These are phyloP conservation scores for Hyaloscypha finlandica DNA, from an alignment of 495 filamentous ascomycete species.

Conservation along the genomic window DNA sequence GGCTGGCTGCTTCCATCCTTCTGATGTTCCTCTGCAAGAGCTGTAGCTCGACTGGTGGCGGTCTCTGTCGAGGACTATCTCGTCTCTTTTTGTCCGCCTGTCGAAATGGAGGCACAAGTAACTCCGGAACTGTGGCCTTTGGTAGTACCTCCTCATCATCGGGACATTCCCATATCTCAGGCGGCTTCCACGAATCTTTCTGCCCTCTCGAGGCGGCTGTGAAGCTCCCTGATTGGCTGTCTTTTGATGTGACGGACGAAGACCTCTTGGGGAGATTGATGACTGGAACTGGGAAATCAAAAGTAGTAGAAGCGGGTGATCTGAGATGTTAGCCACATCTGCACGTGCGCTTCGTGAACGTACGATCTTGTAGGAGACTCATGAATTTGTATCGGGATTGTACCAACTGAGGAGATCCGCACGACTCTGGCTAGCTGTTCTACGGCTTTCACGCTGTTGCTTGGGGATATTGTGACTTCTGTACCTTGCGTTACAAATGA, in stretches of 20 bases:
- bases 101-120: background rate
- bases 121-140: background rate
- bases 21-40: constrained; percentile 42
- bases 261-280: background rate
- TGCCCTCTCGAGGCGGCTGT: constrained; percentile 1
- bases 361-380: constrained; percentile 15
- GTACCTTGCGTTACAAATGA: constrained; percentile 42
- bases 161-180: constrained; percentile 39
- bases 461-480: constrained; percentile 37
- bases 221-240: background rate
- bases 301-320: constrained; percentile 2
- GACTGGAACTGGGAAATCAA: constrained; percentile 19
- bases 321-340: constrained; percentile 1
- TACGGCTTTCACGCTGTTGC: constrained; percentile 33
- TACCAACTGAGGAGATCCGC: constrained; percentile 38
- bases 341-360: background rate
- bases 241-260: background rate
- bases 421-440: constrained; percentile 38
- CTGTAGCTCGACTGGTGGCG: constrained; percentile 16
- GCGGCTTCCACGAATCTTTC: constrained; percentile 45
- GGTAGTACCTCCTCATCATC: background rate
- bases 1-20: constrained; percentile 45
- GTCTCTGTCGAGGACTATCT: background rate
- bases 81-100: background rate
- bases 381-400: constrained; percentile 20